Evolutionary conservation across 306 rosid genomes (phyloP), one percentile per base, ranked within the genome.

Genomic region (Medicago ruthenica): DNA sequence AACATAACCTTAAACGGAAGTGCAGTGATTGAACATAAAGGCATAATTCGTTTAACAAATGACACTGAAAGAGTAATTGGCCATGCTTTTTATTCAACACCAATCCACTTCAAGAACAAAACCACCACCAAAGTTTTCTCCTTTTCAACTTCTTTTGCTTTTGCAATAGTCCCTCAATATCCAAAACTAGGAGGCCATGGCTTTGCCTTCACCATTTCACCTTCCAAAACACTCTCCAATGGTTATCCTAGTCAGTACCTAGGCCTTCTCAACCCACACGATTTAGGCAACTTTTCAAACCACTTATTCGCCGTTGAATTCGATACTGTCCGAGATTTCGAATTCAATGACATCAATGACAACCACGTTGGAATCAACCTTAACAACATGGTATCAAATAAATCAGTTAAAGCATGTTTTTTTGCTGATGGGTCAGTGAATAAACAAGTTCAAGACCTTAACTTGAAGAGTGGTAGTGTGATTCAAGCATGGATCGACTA

Each of bases 401-500:
- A 69, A 54, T 89, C 89, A 0, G 87, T 79, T 3, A 40, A 74
- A n/a, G 87, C 83, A 9, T 47, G 48, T 6, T 78, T 67, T 53
- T 84, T 72, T 48, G n/a, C 24, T 0, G 21, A 54, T 3, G 41
- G 34, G 39, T 58, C 66, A 14, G 21, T 31, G 7, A 64, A 45
- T 4, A 16, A 18, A 15, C 1, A 31, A 60, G 16, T 65, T 40
- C 66, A 74, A 67, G 71, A 45, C 9, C 83, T 89, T 4, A 75
- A 72, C 67, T 78, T 89, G 75, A 87, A 77, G 70, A 83, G 87
- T 48, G 91, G 89, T 4, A 21, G 44, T 7, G 82, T 79, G 8
- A 81, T 82, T 50, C 93, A 85, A 44, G 88, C 85, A 20, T 87
- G 91, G 93, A 41, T 89, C 10, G 88, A 85, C 4, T 89, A 89